A percentile compares a stretch with the other conserved stretches of the same genome.
These are phyloP conservation scores for Ophiostoma perfectum DNA, from an alignment of 2,329 filamentous ascomycete species.

Conservation along the genomic window DNA sequence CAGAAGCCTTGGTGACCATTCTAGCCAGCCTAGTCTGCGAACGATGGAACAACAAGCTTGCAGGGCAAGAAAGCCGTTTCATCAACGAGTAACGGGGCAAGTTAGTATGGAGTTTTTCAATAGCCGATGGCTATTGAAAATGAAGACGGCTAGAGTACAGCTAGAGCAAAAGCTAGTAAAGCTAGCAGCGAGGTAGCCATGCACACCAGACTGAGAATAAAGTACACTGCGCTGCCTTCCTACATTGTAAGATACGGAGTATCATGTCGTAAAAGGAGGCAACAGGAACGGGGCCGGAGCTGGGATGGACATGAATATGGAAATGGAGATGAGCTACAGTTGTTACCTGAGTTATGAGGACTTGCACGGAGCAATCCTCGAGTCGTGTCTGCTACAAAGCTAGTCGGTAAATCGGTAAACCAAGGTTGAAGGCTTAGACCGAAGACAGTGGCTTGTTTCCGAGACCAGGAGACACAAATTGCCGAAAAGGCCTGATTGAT, in stretches of 20 bases:
- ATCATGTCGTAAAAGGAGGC: too few species aligned
- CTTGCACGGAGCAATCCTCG: not conserved
- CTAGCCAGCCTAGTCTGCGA: not conserved
- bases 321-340: too few species aligned
- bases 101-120: not conserved
- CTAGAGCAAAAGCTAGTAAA: not conserved
- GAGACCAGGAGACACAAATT: not conserved
- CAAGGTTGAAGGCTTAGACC: not conserved
- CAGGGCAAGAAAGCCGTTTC: not conserved
- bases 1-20: not conserved
- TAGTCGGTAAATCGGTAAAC: not conserved
- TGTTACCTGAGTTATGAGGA: too few species aligned
- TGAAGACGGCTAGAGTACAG: not conserved
- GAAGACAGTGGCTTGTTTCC: not conserved
- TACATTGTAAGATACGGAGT: too few species aligned
- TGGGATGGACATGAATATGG: too few species aligned
- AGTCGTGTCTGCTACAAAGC: not conserved
- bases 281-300: too few species aligned
- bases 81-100: not conserved
- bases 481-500: not conserved
- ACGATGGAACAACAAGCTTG: slow-evolving; percentile 5
- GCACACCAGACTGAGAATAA: too few species aligned
- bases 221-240: too few species aligned
- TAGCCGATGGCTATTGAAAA: slow-evolving; percentile 5
- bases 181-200: not conserved